Evolutionary conservation across 2,329 filamentous ascomycete species (phyloP).

Genomic region (Magnaporthiopsis poae): DNA sequence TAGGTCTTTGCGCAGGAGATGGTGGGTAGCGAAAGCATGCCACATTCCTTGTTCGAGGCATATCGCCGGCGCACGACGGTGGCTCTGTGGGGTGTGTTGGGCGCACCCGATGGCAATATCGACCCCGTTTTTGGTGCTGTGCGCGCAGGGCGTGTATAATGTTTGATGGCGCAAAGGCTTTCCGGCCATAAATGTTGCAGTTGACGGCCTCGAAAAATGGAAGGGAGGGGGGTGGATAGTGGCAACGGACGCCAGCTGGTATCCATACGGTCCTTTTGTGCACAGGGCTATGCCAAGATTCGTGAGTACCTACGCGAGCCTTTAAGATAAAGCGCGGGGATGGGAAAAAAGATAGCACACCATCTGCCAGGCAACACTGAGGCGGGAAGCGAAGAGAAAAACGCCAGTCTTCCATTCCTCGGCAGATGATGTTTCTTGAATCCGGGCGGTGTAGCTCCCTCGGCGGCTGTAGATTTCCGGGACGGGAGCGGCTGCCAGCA

Average conservation of each 20-base stretch:
- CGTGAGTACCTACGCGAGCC: neutral
- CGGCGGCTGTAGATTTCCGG: too few relatives aligned
- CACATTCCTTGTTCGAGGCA: neutral
- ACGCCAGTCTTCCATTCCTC: neutral
- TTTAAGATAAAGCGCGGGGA: neutral
- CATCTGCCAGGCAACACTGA: neutral
- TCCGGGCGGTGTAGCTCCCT: too few relatives aligned
- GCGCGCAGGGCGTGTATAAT: neutral
- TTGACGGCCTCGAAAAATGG: too few relatives aligned
- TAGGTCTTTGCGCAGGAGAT: neutral
- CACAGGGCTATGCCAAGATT: neutral
- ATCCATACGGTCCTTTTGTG: neutral
- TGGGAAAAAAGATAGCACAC: neutral
- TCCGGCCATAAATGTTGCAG: neutral
- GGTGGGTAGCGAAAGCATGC: neutral
- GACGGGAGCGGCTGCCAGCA: too few relatives aligned
- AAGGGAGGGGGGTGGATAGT: neutral
- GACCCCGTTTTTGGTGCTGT: neutral
- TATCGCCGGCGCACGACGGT: neutral
- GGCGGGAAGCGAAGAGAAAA: neutral
- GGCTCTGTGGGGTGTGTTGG: neutral
- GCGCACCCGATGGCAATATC: neutral
- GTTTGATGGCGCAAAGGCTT: neutral
- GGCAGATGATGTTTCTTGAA: neutral
- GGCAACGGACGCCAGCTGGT: too few relatives aligned